Base-by-base conservation (phyloP, 441 rosid genomes). In the Erysimum cheiri region DNA sequence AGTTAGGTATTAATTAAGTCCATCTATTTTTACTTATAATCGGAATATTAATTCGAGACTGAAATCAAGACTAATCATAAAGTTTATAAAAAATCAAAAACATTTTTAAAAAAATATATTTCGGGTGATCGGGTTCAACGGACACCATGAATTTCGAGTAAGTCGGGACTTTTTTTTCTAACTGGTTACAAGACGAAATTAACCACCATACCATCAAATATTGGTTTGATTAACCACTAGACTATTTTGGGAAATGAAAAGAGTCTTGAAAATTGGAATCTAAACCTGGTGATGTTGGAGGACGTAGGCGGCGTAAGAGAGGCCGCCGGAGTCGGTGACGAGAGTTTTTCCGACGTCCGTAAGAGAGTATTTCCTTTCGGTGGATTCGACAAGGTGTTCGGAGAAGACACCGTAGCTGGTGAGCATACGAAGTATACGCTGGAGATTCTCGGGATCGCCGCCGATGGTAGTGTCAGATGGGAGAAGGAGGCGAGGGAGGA, bases 241-340 rank as follows among this genome's bases (percentile, higher is more conserved):
- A 19, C 22, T 22, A 22, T 39, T 36, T 39, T 35, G 12, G 39
- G 7, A 0, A 9, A 8, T 35, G 24, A 22, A 31, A 31, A 1
- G 33, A 31, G 33, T 1, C 2, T 35, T 49, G 0, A 24, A 11
- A 26, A 50, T 50, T 13, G 1, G 40, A 26, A 26, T 52, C 11
- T 8, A 57, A 58, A 85, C 95, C 91, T 93, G 97, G 79, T 91
- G 96, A 77, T 93, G 98, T 44, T 93, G 98, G 76, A 93, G 98
- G 39, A 91, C 86, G 74, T 93, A 93, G 7, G 88, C 69, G 4
- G 82, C 96, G 64, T 81, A 89, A 14, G 98, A 91, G 53, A 89
- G 89, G 4, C 97, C 98, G 0, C 70, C 71, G 0, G 76, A 50
- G 52, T 85, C 97, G 33, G 97, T 84, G 26, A 85, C 92, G 4